Base-by-base conservation (phyloP, 1,139 yeast genomes). In the Suhomyces taliae region DNA sequence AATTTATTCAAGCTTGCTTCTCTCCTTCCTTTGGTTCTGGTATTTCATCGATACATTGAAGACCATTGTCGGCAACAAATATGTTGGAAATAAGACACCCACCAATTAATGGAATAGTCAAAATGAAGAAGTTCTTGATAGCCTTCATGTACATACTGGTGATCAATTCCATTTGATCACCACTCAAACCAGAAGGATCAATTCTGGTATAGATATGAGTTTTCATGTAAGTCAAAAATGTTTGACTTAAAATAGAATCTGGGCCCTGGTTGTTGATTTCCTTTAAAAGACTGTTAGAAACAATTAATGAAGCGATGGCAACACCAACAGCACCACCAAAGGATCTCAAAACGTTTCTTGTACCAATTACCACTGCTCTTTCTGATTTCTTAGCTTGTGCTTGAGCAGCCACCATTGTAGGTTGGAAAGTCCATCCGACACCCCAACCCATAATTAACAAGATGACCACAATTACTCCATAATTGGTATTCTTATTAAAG, bases 371-470 rank as follows among this genome's bases (percentile, higher is more conserved):
- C 36, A 59, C 62, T 1, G 62, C 62, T 27, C 64, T 41, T 34
- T 59, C 61, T 0, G 62, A 47, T 43, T 53, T 58, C 34, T 46
- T 51, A 34, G 62, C 50, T 33, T 55, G 57, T n/a, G 62, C 60
- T 47, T 59, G 64, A 2, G 57, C 61, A 1, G 64, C 64, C 4
- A 59, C 64, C 58, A 59, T 58, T 4, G 60, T 58, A 8, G 64
- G 64, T 46, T 59, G 64, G 50, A 59, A 59, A 11, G 58, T 58
- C 47, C 55, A 58, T 7, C 64, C 64, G 2, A 54, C 45, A 2
- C 62, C 64, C 6, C 51, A 48, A 5, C 64, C 64, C 49, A 58
- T 55, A 7, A 58, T 27, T 15, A 57, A 37, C 27, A 57, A 51
- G 2, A 55, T 48, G 8, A 55, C 60, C n/a, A 52, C 52, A 10